A percentile compares a stretch with the other conserved stretches of the same genome.
Conservation (phyloP, 768 basidiomycete species). For the Hygrophorus pudorinus region DNA sequence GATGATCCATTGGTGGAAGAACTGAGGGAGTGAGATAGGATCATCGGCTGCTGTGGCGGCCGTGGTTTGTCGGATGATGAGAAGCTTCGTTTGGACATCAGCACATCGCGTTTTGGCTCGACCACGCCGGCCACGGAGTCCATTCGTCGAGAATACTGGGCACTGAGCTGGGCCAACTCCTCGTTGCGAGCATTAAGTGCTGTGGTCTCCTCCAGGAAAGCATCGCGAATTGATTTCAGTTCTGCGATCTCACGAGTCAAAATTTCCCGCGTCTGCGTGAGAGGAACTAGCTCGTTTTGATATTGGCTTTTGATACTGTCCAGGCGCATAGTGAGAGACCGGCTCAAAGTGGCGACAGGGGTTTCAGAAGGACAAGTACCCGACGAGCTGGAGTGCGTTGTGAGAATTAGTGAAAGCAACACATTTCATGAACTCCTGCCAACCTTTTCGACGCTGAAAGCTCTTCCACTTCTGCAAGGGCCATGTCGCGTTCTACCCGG, state of each 20-base stretch:
- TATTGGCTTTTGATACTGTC: conserved; percentile 86
- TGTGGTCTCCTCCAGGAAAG: conserved; percentile 85
- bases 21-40: conserved; percentile 27
- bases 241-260: conserved; percentile 77
- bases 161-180: conserved; percentile 80
- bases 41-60: conserved; percentile 14
- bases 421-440: conserved; percentile 12
- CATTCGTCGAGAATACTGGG: conserved; percentile 71
- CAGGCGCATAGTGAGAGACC: conserved; percentile 75
- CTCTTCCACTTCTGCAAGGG: conserved; percentile 90
- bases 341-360: conserved; percentile 38
- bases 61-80: conserved; percentile 23
- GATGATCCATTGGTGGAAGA: conserved; percentile 37
- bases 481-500: conserved; percentile 83
- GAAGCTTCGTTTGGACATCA: conserved; percentile 9
- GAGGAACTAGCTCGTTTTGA: conserved; percentile 73
- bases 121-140: conserved; percentile 29
- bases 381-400: too few species aligned
- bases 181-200: conserved; percentile 88
- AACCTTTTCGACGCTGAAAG: conserved; percentile 68
- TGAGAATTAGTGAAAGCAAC: conserved; percentile 1
- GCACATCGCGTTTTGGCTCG: conserved; percentile 20
- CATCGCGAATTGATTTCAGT: conserved; percentile 76
- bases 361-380: conserved; percentile 18
- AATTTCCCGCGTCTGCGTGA: conserved; percentile 73